phyloP scores from a whole-genome alignment of 371 early-diverging fungal species.

The Apophysomyces variabilis region DNA sequence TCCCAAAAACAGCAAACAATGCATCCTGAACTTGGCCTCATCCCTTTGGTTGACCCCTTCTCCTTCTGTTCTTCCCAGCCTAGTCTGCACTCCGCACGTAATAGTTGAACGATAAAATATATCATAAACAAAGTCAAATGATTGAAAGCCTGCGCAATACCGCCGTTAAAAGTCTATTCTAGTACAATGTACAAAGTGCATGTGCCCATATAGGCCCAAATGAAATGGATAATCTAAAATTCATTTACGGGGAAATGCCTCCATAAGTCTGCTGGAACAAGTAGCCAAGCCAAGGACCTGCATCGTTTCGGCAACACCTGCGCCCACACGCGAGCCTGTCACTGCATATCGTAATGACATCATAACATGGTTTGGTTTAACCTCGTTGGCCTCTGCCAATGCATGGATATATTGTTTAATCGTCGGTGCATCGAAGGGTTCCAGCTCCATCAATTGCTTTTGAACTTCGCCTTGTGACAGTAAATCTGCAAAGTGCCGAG shows the following conservation, averaged over 20 bases:
- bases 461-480: conserved; percentile 18
- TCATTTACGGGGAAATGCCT: conserved; percentile 4
- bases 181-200: no score
- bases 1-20: no score
- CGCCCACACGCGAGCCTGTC: conserved; percentile 69
- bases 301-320: conserved; percentile 64
- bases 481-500: conserved; percentile 14
- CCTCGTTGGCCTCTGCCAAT: conserved; percentile 30
- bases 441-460: conserved; percentile 21
- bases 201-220: no score
- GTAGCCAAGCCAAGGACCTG: conserved; percentile 52
- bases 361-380: conserved; percentile 62
- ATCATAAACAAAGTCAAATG: no score
- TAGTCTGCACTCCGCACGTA: no score
- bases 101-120: no score
- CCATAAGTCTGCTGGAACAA: conserved; percentile 32
- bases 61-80: no score
- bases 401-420: conserved; percentile 41
- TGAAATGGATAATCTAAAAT: background rate
- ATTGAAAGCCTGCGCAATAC: no score
- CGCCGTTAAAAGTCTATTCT: no score
- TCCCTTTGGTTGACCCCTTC: no score
- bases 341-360: conserved; percentile 66
- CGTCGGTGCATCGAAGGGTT: conserved; percentile 29
- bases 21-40: no score